These are phyloP conservation scores for Choanephora cucurbitarum DNA, from an alignment of 371 early-diverging fungal species.

Conservation along the genomic window DNA sequence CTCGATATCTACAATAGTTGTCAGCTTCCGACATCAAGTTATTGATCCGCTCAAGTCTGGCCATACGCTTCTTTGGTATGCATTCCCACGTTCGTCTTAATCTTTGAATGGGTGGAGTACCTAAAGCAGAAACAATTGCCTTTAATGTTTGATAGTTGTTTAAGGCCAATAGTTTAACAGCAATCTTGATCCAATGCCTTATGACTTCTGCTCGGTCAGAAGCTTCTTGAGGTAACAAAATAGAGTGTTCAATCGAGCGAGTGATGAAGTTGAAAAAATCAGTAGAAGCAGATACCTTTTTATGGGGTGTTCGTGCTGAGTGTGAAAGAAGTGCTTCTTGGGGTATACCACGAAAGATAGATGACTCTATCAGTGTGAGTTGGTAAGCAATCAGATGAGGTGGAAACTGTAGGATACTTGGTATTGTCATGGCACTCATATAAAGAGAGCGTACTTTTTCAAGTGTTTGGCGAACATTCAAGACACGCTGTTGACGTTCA, in stretches of 20 bases:
- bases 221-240: conserved; percentile 57
- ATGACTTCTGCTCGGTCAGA: conserved; percentile 60
- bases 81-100: conserved; percentile 71
- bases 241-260: conserved; percentile 68
- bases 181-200: conserved; percentile 71
- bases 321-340: conserved; percentile 60
- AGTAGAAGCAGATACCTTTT: conserved; percentile 64
- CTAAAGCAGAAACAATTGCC: conserved; percentile 65
- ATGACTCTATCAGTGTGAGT: conserved; percentile 68
- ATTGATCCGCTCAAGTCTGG: conserved; percentile 48
- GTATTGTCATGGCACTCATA: conserved; percentile 52
- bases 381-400: conserved; percentile 70
- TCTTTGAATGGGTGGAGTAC: conserved; percentile 70
- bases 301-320: conserved; percentile 62
- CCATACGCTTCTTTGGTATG: conserved; percentile 66
- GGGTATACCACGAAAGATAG: conserved; percentile 62
- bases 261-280: conserved; percentile 82
- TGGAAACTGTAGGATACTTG: conserved; percentile 59
- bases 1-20: conserved; percentile 68
- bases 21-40: conserved; percentile 65
- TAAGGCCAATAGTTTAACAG: conserved; percentile 52
- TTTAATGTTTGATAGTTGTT: conserved; percentile 72
- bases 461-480: conserved; percentile 20
- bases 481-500: conserved; percentile 5
- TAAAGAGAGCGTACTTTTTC: conserved; percentile 50